Base-by-base conservation (phyloP, 2,329 filamentous ascomycete species). In the Epichloe scottii region DNA sequence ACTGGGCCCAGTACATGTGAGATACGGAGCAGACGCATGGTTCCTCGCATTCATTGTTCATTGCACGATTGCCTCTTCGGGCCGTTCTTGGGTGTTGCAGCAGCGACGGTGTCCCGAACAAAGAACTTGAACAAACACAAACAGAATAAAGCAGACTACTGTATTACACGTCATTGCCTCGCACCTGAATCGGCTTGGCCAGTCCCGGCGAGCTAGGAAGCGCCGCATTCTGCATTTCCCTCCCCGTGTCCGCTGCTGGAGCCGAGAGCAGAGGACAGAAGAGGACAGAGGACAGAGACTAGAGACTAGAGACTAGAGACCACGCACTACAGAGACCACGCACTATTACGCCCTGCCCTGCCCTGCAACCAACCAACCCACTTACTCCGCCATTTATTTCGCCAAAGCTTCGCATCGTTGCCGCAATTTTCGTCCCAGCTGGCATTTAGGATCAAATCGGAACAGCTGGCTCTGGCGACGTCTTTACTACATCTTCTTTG, bases 331-430 rank as follows among this genome's bases (percentile, higher is more conserved):
- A 26, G 26, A 30, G 8, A 30, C 8, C 26, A 3, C 26, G 26
- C 26, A 8, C 26, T 8, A 23, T 5, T 23, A 23, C 4, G 44
- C 51, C 51, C 51, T 53, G 51, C 51, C 23, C 23, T 26, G 23
- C 23, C 6, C 23, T 26, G 23, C 17, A 38, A 38, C 26, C 34
- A 40, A 37, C 34, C 33, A 41, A 45, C 34, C 48, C 48, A 51
- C 52, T 46, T 47, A 11, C 52, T 53, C 52, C 52, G 52, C 48
- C 51, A 43, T 42, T 53, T 45, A 42, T 53, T 51, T 51, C 49
- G 42, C 52, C 49, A 51, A 34, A 50, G 48, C 39, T 44, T 17
- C 23, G 17, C 43, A 35, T 42, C 21, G 33, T 44, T 39, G 19
- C 21, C 15, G 45, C 42, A 38, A 42, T 38, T 35, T 47, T 19